Conservation (phyloP, 371 early-diverging fungal species). For the Cokeromyces recurvatus region DNA sequence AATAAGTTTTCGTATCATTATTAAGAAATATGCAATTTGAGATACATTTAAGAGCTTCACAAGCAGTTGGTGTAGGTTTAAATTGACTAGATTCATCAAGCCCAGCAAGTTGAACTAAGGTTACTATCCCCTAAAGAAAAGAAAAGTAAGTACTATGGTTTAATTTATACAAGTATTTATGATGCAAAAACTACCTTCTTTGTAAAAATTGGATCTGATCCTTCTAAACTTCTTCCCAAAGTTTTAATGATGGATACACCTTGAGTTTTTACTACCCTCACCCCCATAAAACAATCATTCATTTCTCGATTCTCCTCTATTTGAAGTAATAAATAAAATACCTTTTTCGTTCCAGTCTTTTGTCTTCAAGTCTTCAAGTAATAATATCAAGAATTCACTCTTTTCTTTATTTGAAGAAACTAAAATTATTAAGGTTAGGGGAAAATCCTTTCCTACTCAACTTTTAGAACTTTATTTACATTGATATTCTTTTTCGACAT, state of each 20-base stretch:
- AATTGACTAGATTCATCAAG: constrained; percentile 5
- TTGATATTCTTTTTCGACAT: too few species aligned
- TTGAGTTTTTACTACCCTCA: constrained; percentile 6
- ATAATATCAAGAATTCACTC: constrained; percentile 1
- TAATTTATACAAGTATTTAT: too few species aligned
- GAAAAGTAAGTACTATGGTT: neutral
- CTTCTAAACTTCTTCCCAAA: constrained; percentile 19
- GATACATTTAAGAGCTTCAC: constrained; percentile 57
- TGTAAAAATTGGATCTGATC: constrained; percentile 21
- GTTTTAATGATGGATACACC: constrained; percentile 17
- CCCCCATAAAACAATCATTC: neutral
- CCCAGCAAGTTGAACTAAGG: constrained; percentile 21
- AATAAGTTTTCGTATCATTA: constrained; percentile 30
- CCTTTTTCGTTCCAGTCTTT: constrained; percentile 9
- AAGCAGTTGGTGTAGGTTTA: constrained; percentile 22
- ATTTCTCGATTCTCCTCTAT: neutral
- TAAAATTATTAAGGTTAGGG: too few species aligned
- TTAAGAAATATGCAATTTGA: constrained; percentile 53
- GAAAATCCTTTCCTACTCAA: too few species aligned
- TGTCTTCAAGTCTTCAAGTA: constrained; percentile 12
- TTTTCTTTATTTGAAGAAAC: constrained; percentile 11
- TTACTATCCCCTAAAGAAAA: constrained; percentile 25
- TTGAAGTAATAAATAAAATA: neutral
- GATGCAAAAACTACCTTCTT: too few species aligned
- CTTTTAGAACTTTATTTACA: too few species aligned